Percentiles rank a stretch among this genome's conserved stretches.
Conservation (phyloP, 2,329 filamentous ascomycete genomes). For the Calonectria leucothoes region DNA sequence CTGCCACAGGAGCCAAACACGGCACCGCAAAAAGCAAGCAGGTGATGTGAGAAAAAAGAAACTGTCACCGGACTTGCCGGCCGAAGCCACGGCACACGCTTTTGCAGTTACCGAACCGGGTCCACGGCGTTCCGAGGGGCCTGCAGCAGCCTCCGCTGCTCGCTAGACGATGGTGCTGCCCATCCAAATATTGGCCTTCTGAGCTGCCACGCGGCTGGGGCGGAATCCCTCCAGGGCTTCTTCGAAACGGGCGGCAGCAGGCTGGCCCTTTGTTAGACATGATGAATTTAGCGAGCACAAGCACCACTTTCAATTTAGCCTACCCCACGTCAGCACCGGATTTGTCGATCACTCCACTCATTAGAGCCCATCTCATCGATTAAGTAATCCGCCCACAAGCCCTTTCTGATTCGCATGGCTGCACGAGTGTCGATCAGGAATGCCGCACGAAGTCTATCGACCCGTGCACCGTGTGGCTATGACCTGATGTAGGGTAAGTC, state of each 20-base stretch:
- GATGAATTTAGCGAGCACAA: constrained; percentile 4
- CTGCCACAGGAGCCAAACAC: not conserved
- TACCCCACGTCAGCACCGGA: constrained; percentile 18
- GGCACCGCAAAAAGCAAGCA: constrained; percentile 10
- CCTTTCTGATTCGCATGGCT: not conserved
- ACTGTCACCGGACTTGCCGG: not conserved
- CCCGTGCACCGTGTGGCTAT: not conserved
- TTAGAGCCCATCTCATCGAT: constrained; percentile 10
- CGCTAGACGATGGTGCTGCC: constrained; percentile 2
- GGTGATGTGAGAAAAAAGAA: not conserved
- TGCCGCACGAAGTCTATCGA: constrained; percentile 32
- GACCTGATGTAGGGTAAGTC: constrained; percentile 19
- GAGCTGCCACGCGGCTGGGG: constrained; percentile 27
- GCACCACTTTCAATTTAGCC: constrained; percentile 11
- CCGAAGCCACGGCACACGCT: not conserved
- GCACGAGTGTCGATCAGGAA: constrained; percentile 25
- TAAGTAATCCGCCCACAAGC: constrained; percentile 7
- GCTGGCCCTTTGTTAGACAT: not conserved
- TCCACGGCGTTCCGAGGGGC: constrained; percentile 18
- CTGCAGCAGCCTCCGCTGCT: not conserved
- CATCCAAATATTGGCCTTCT: constrained; percentile 11
- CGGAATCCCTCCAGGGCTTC: constrained; percentile 17
- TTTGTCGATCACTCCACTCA: constrained; percentile 17
- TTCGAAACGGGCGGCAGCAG: constrained; percentile 13
- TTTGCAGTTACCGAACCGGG: constrained; percentile 8